phyloP scores from a whole-genome alignment of 164 flowering plant genomes.

The Brasenia schreberi region DNA sequence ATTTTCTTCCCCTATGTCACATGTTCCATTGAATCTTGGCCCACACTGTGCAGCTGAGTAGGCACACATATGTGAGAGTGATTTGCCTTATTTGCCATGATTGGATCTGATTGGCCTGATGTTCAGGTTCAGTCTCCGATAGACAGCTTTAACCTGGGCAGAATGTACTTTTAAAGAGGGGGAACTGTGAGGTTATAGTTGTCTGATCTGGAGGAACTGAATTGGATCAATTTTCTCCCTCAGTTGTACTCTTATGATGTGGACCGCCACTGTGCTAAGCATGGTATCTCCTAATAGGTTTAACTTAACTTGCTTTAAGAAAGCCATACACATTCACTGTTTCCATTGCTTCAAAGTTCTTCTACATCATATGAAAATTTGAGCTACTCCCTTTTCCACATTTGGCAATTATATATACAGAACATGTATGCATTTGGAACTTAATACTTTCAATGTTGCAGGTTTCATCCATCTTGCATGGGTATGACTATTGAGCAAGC shows the following conservation, averaged over 20 bases:
- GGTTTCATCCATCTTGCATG: constrained; percentile 82
- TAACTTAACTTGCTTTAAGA: not conserved
- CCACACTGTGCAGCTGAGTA: not conserved
- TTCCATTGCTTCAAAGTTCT: not conserved
- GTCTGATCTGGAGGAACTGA: not conserved
- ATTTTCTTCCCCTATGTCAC: too few relatives aligned
- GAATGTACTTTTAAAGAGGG: too few relatives aligned
- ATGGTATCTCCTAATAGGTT: not conserved
- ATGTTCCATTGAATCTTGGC: too few relatives aligned
- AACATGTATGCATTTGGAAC: not conserved
- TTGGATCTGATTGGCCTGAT: not conserved
- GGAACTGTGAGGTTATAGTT: not conserved
- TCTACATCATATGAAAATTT: not conserved
- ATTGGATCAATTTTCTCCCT: too few relatives aligned
- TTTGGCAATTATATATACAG: too few relatives aligned
- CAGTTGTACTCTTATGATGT: not conserved
- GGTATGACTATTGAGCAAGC: constrained; percentile 59
- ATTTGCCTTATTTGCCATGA: too few relatives aligned
- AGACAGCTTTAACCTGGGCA: not conserved
- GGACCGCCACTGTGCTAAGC: too few relatives aligned
- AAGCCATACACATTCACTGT: not conserved
- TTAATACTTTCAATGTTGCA: constrained; percentile 7
- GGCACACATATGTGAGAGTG: not conserved
- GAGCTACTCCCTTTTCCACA: too few relatives aligned
- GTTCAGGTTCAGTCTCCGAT: not conserved